Evolutionary conservation across 768 basidiomycete species (phyloP).

Genomic region (Hygrocybe punicea): DNA sequence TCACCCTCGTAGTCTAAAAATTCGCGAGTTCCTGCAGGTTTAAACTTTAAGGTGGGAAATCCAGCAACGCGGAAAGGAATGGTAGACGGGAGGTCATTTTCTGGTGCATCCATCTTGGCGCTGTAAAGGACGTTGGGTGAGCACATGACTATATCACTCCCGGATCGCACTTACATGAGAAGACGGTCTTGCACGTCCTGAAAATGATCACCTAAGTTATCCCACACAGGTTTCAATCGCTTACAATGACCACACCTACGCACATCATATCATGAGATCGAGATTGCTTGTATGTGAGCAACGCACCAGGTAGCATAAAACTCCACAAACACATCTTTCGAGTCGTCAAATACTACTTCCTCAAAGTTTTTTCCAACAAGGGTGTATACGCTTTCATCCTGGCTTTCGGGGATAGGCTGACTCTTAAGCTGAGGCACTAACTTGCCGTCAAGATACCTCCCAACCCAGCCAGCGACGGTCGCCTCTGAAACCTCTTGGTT

Average conservation of each 20-base stretch:
- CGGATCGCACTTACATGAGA: slow-evolving; percentile 58
- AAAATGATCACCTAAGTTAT: slow-evolving; percentile 83
- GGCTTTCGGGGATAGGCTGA: slow-evolving; percentile 76
- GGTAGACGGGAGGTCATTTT: slow-evolving; percentile 91
- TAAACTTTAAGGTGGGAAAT: slow-evolving; percentile 97
- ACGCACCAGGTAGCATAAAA: slow-evolving; percentile 95
- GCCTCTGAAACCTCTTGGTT: slow-evolving; percentile 55
- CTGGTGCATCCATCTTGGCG: slow-evolving; percentile 94
- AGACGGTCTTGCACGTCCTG: slow-evolving; percentile 68
- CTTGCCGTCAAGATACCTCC: slow-evolving; percentile 65
- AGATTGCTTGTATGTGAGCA: background rate
- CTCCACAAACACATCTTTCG: slow-evolving; percentile 94
- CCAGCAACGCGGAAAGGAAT: slow-evolving; percentile 82
- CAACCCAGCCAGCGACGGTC: slow-evolving; percentile 56
- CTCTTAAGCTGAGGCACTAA: slow-evolving; percentile 86
- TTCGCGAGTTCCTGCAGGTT: slow-evolving; percentile 77
- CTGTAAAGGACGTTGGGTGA: slow-evolving; percentile 36
- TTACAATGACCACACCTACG: slow-evolving; percentile 92
- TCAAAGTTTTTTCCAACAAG: slow-evolving; percentile 91
- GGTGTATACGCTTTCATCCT: slow-evolving; percentile 77
- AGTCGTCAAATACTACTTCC: slow-evolving; percentile 76
- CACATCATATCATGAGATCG: background rate
- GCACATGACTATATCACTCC: background rate
- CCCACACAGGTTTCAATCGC: slow-evolving; percentile 93
- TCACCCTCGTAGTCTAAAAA: slow-evolving; percentile 96